phyloP scores from a whole-genome alignment of 768 basidiomycete species.

The Megacollybia marginata region DNA sequence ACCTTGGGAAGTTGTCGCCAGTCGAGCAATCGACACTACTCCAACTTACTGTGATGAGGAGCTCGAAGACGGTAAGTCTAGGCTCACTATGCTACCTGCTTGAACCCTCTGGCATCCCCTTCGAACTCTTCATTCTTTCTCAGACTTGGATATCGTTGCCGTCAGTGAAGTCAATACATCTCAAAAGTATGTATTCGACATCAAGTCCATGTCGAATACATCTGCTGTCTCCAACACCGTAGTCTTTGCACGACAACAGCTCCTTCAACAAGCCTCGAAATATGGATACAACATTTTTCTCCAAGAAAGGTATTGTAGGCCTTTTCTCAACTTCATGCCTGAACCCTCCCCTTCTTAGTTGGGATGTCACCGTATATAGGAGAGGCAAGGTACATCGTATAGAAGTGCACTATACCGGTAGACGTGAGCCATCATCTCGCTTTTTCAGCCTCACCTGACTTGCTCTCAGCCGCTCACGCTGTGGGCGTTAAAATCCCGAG shows the following conservation, averaged over 20 bases:
- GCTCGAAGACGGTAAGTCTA: conserved; percentile 34
- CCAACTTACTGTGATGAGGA: conserved; percentile 54
- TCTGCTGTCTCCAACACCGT: conserved; percentile 46
- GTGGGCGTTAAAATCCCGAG: conserved; percentile 35
- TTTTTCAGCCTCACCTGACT: conserved; percentile 1
- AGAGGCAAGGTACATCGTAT: conserved; percentile 56
- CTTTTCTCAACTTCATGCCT: conserved; percentile 1
- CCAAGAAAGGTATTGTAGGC: conserved; percentile 50
- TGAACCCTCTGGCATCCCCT: no score
- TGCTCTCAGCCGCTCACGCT: conserved; percentile 43
- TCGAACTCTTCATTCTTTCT: conserved; percentile 2
- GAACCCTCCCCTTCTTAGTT: conserved; percentile 30
- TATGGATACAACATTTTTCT: conserved; percentile 59
- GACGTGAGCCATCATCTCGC: conserved; percentile 31
- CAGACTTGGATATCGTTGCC: conserved; percentile 56
- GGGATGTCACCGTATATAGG: conserved; percentile 60
- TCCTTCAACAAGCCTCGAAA: conserved; percentile 46
- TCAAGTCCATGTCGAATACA: conserved; percentile 35
- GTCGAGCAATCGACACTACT: conserved; percentile 56
- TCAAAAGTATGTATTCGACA: conserved; percentile 59
- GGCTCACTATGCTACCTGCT: no score
- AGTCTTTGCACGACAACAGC: conserved; percentile 55
- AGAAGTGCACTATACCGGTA: conserved; percentile 62
- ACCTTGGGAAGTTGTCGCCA: conserved; percentile 77
- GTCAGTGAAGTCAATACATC: conserved; percentile 45